phyloP scores from a whole-genome alignment of 2,329 filamentous ascomycete genomes.

The Xylaria arbuscula region DNA sequence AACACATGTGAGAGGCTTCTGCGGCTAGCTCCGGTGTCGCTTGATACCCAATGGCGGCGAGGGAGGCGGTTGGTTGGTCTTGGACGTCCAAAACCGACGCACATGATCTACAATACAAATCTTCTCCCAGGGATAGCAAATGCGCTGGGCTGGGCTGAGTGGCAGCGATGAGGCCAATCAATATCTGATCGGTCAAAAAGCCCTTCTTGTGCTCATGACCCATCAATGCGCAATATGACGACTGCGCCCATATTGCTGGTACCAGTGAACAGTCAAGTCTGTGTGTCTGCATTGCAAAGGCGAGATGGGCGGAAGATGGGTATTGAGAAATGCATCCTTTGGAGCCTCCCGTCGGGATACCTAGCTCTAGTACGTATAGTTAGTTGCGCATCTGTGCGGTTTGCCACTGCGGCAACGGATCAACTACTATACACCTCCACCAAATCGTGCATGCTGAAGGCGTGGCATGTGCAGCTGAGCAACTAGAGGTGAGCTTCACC shows the following conservation, averaged over 20 bases:
- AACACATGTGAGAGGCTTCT: constrained; percentile 15
- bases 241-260: constrained; percentile 3
- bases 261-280: constrained; percentile 14
- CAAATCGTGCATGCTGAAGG: constrained; percentile 25
- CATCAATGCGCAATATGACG: constrained; percentile 8
- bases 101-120: constrained; percentile 37
- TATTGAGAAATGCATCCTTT: background rate
- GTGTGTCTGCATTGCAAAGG: constrained; percentile 3
- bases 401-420: constrained; percentile 10
- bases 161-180: constrained; percentile 36
- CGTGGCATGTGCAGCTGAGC: constrained; percentile 33
- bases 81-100: constrained; percentile 39
- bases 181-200: constrained; percentile 36
- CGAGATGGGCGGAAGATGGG: background rate
- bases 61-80: constrained; percentile 31
- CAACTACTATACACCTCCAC: constrained; percentile 14
- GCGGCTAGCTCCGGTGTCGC: constrained; percentile 41
- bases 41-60: constrained; percentile 45
- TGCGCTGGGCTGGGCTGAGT: constrained; percentile 23
- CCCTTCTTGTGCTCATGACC: constrained; percentile 3
- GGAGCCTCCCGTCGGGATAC: constrained; percentile 13
- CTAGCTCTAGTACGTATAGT: too few species aligned
- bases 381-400: constrained; percentile 11
- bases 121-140: constrained; percentile 1
- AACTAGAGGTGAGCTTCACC: constrained; percentile 36